phyloP scores from a whole-genome alignment of 805 yeast species.

The Candida awuae region DNA sequence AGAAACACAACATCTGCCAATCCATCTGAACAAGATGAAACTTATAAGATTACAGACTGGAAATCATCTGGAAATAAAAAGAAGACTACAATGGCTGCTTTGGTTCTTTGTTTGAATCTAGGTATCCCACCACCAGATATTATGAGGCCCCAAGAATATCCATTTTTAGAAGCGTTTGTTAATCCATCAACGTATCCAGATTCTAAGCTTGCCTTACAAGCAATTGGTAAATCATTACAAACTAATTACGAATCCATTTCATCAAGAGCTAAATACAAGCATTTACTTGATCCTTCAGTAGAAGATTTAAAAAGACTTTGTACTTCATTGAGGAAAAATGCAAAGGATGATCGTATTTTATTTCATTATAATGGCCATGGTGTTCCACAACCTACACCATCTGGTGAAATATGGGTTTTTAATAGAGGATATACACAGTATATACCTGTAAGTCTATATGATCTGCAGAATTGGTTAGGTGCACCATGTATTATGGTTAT shows the following conservation, averaged over 20 bases:
- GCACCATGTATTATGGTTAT: constrained; percentile 94
- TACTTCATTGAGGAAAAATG: constrained; percentile 77
- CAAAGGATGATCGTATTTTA: constrained; percentile 86
- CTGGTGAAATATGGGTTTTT: constrained; percentile 98
- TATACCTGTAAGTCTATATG: constrained; percentile 92
- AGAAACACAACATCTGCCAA: constrained; percentile 86
- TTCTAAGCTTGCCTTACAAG: constrained; percentile 83
- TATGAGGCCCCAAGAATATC: constrained; percentile 86
- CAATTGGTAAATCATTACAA: constrained; percentile 82
- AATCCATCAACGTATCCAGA: constrained; percentile 80
- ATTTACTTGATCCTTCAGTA: constrained; percentile 86
- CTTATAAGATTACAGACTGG: constrained; percentile 82
- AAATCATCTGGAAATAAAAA: constrained; percentile 82
- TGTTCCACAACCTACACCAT: constrained; percentile 92
- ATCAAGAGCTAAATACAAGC: constrained; percentile 81
- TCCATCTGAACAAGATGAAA: constrained; percentile 53
- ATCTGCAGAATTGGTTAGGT: constrained; percentile 93
- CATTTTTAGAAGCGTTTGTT: constrained; percentile 86
- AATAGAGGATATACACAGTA: constrained; percentile 96
- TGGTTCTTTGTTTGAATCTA: constrained; percentile 80
- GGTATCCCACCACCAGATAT: constrained; percentile 98
- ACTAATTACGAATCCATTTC: constrained; percentile 84
- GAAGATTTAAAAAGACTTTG: constrained; percentile 93
- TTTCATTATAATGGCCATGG: constrained; percentile 98
- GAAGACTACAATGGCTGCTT: constrained; percentile 87